A percentile compares a stretch with the other conserved stretches of the same genome.
These are phyloP conservation scores for Colletotrichum orchidophilum DNA, from an alignment of 2,329 filamentous ascomycete species.

Conservation along the genomic window DNA sequence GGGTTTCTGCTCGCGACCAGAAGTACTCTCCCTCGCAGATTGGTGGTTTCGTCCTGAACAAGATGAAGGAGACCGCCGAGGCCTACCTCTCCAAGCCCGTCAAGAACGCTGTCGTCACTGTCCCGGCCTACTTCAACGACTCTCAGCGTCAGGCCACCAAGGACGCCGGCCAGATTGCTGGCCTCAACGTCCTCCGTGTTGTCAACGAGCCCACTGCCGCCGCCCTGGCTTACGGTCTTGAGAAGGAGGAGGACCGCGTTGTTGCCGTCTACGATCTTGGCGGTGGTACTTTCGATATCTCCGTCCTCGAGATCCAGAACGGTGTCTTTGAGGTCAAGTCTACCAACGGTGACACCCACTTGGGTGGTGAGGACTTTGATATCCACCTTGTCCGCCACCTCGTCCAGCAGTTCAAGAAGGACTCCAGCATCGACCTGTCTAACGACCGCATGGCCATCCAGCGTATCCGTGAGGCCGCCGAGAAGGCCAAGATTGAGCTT, in stretches of 20 bases:
- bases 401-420: conserved; percentile 96
- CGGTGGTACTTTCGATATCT: conserved; percentile 99
- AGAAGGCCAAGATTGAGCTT: conserved; percentile 99
- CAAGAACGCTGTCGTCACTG: conserved; percentile 97
- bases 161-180: conserved; percentile 95
- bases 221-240: conserved; percentile 93
- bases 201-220: conserved; percentile 98
- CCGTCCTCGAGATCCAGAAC: conserved; percentile 95
- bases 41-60: conserved; percentile 93
- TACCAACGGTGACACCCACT: conserved; percentile 97
- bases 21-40: conserved; percentile 99
- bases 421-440: conserved; percentile 89
- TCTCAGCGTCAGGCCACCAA: conserved; percentile 98
- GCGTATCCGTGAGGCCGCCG: conserved; percentile 97
- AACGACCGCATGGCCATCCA: conserved; percentile 97
- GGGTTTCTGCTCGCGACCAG: conserved; percentile 91
- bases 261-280: conserved; percentile 98
- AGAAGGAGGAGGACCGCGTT: conserved; percentile 90
- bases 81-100: conserved; percentile 88
- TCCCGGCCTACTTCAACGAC: conserved; percentile 99
- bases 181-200: conserved; percentile 95
- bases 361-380: conserved; percentile 98
- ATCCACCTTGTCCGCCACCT: conserved; percentile 94
- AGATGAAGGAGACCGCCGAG: conserved; percentile 99
- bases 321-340: conserved; percentile 99